Percentiles rank a stretch among this genome's conserved stretches.
These are phyloP conservation scores for Fibroporia radiculosa DNA, from an alignment of 768 basidiomycete species.

Conservation along the genomic window DNA sequence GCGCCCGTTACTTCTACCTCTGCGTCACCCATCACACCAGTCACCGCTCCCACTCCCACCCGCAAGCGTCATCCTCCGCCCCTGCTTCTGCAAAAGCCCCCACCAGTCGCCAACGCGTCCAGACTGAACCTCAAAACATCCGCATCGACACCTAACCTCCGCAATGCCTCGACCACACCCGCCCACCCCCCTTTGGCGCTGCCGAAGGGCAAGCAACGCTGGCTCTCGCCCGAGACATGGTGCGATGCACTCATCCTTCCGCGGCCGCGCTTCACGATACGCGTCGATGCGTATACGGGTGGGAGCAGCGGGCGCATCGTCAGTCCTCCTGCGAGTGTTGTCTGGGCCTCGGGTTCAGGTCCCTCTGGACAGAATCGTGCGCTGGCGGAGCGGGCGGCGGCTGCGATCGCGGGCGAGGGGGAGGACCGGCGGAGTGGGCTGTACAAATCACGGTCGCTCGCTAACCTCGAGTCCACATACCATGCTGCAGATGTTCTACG, in stretches of 20 bases:
- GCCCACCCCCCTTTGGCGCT: conserved; percentile 1
- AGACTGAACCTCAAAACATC: conserved; percentile 37
- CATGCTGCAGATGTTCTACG: background rate
- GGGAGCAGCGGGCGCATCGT: conserved; percentile 28
- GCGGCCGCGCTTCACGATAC: conserved; percentile 54
- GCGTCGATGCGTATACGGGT: conserved; percentile 34
- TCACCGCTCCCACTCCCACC: conserved; percentile 7
- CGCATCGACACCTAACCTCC: conserved; percentile 61
- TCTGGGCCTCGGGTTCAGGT: conserved; percentile 14
- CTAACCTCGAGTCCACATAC: no score
- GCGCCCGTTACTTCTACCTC: conserved; percentile 10
- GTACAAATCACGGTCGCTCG: background rate
- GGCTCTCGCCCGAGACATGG: conserved; percentile 73
- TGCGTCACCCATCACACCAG: conserved; percentile 9
- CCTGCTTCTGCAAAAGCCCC: conserved; percentile 6
- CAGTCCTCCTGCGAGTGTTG: conserved; percentile 43
- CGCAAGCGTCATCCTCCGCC: conserved; percentile 21
- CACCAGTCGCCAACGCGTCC: conserved; percentile 16
- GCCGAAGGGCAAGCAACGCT: conserved; percentile 48
- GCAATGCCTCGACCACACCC: conserved; percentile 18
- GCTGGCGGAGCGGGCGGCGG: conserved; percentile 2
- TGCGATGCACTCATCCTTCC: conserved; percentile 77
- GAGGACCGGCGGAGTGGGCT: background rate
- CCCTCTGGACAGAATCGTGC: background rate
- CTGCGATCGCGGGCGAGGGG: background rate